Evolutionary conservation across 1,139 yeast species (phyloP).

Genomic region (Yamadazyma conglobata): DNA sequence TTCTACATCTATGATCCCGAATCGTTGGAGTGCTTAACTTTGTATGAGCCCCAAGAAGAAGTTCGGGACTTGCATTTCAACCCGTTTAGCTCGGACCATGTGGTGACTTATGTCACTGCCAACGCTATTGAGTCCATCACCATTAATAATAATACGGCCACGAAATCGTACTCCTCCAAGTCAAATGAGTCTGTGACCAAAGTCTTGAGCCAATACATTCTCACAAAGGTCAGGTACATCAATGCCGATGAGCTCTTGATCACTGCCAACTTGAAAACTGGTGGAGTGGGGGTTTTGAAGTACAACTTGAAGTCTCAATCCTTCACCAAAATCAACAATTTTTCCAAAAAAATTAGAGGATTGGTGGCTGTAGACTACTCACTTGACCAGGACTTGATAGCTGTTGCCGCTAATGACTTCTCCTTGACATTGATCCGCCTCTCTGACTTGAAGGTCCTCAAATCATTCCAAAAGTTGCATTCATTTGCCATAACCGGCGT

Average conservation of each 20-base stretch:
- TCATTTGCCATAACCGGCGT: constrained; percentile 77
- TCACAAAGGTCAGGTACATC: constrained; percentile 61
- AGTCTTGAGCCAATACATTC: constrained; percentile 29
- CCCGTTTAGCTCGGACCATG: constrained; percentile 44
- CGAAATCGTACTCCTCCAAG: constrained; percentile 13
- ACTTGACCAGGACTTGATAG: constrained; percentile 47
- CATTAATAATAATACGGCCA: constrained; percentile 31
- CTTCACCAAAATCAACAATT: constrained; percentile 37
- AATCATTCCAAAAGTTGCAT: constrained; percentile 61
- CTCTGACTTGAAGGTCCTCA: constrained; percentile 48
- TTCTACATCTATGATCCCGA: constrained; percentile 58
- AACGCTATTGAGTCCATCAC: constrained; percentile 51
- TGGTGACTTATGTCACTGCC: constrained; percentile 56
- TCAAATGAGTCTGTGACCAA: constrained; percentile 19
- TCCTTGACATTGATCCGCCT: constrained; percentile 57
- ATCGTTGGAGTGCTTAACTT: constrained; percentile 37
- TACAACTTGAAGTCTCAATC: constrained; percentile 43
- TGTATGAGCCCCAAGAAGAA: constrained; percentile 19
- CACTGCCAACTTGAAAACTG: constrained; percentile 50
- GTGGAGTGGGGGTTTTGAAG: constrained; percentile 39
- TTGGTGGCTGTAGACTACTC: constrained; percentile 67
- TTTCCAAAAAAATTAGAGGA: constrained; percentile 57
- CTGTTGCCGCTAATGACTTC: constrained; percentile 73
- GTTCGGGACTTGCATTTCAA: constrained; percentile 28
- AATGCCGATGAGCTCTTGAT: constrained; percentile 51